A percentile compares a stretch with the other conserved stretches of the same genome.
Conservation (phyloP, 1,139 yeast species). For the Nakaseomyces nivariensis region DNA sequence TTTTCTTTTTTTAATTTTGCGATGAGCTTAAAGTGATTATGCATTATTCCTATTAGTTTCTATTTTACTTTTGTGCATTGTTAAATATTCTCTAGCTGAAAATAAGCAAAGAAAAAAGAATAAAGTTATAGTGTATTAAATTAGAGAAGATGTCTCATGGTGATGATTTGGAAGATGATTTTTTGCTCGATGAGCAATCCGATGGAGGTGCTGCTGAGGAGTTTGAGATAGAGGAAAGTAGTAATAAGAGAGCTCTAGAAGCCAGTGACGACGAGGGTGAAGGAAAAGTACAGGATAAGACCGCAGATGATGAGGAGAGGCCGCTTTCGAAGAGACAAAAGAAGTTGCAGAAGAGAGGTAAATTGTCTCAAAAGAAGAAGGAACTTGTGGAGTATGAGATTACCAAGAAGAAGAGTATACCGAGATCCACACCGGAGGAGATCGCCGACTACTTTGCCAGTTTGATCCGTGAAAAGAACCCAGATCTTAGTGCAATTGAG, state of each 20-base stretch:
- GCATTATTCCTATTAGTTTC: too few species aligned
- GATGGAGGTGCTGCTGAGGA: slow-evolving; percentile 4
- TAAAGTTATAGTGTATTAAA: too few species aligned
- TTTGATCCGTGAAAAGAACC: slow-evolving; percentile 24
- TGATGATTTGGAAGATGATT: slow-evolving; percentile 1
- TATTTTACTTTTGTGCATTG: too few species aligned
- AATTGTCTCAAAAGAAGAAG: slow-evolving; percentile 22
- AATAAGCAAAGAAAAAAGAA: not conserved
- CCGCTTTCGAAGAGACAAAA: slow-evolving; percentile 27
- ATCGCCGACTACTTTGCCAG: slow-evolving; percentile 27
- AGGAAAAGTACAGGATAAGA: slow-evolving; percentile 3
- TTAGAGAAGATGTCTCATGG: not conserved
- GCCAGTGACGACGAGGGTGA: not conserved
- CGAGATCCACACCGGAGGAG: slow-evolving; percentile 19
- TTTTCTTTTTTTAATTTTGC: not conserved
- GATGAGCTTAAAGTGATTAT: not conserved
- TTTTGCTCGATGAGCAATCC: not conserved
- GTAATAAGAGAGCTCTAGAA: slow-evolving; percentile 4
- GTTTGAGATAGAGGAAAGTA: slow-evolving; percentile 6
- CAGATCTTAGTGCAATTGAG: slow-evolving; percentile 28
- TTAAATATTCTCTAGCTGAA: too few species aligned
- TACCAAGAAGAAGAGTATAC: slow-evolving; percentile 21
- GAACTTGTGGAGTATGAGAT: slow-evolving; percentile 25
- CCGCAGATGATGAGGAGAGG: slow-evolving; percentile 4
- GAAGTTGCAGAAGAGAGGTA: slow-evolving; percentile 23